Conservation (phyloP, 306 rosid genomes). For the Urtica urens region DNA sequence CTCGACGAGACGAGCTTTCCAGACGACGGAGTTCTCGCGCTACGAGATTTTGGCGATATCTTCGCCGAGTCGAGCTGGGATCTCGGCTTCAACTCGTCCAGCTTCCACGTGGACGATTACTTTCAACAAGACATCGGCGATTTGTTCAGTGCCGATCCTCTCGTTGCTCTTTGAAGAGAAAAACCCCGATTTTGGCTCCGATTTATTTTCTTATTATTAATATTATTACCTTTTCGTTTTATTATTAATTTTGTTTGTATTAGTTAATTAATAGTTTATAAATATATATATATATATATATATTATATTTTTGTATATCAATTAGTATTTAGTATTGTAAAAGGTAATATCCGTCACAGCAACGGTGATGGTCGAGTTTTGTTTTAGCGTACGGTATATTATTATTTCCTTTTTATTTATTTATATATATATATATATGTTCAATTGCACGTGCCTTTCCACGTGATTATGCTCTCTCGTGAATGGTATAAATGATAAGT, state of each 20-base stretch:
- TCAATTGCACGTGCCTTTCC: constrained; percentile 1
- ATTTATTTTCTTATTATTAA: not conserved
- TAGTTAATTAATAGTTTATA: not conserved
- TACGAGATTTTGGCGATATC: constrained; percentile 14
- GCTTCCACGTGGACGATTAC: constrained; percentile 33
- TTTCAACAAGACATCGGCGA: constrained; percentile 91
- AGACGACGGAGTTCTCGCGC: constrained; percentile 7
- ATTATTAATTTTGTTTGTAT: constrained; percentile 5
- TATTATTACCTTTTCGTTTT: not conserved
- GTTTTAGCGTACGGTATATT: not conserved
- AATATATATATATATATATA: not conserved
- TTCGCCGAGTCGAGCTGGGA: constrained; percentile 22
- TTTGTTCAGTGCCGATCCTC: constrained; percentile 52
- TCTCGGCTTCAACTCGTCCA: constrained; percentile 34
- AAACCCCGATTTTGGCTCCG: constrained; percentile 13
- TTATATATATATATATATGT: not conserved
- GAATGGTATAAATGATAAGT: not conserved
- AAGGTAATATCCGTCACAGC: constrained; percentile 8
- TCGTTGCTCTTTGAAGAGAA: constrained; percentile 43
- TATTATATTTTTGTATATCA: constrained; percentile 2
- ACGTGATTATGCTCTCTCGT: constrained; percentile 3
- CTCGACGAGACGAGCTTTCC: constrained; percentile 19
- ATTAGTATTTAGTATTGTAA: constrained; percentile 10
- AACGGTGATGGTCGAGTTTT: constrained; percentile 23
- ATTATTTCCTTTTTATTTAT: not conserved